These are phyloP conservation scores for Silene latifolia DNA, from an alignment of 148 eudicot genomes.

Conservation along the genomic window DNA sequence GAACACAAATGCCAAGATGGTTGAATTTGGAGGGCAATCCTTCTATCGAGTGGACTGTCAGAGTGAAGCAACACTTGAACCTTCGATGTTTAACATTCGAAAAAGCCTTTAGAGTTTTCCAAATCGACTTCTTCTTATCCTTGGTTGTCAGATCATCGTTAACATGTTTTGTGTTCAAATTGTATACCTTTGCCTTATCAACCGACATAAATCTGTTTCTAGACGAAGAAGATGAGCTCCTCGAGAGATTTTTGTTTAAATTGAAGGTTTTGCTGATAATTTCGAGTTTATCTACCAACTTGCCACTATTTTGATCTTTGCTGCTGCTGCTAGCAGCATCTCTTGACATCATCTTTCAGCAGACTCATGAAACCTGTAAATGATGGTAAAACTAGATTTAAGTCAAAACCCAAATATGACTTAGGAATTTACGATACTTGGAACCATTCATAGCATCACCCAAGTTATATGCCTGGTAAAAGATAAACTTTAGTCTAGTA, in stretches of 20 bases:
- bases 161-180: conserved; percentile 33
- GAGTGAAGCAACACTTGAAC: conserved; percentile 82
- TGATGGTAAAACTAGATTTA: conserved; percentile 15
- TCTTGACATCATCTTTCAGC: conserved; percentile 36
- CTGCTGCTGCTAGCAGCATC: conserved; percentile 39
- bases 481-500: too few relatives aligned
- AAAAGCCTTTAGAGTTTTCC: conserved; percentile 75
- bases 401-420: background rate
- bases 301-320: conserved; percentile 43
- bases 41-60: conserved; percentile 73
- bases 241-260: conserved; percentile 40
- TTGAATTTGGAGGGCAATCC: conserved; percentile 59
- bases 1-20: conserved; percentile 46
- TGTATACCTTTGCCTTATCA: conserved; percentile 35
- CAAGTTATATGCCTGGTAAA: background rate
- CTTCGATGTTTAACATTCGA: conserved; percentile 56
- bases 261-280: conserved; percentile 55
- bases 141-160: conserved; percentile 38
- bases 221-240: conserved; percentile 39
- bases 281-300: conserved; percentile 59
- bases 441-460: background rate
- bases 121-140: conserved; percentile 84
- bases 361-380: conserved; percentile 20
- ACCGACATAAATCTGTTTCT: conserved; percentile 41
- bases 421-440: background rate